A percentile compares a stretch with the other conserved stretches of the same genome.
Evolutionary conservation across 805 yeast species (phyloP).

Genomic region (Wickerhamomyces ciferrii): DNA sequence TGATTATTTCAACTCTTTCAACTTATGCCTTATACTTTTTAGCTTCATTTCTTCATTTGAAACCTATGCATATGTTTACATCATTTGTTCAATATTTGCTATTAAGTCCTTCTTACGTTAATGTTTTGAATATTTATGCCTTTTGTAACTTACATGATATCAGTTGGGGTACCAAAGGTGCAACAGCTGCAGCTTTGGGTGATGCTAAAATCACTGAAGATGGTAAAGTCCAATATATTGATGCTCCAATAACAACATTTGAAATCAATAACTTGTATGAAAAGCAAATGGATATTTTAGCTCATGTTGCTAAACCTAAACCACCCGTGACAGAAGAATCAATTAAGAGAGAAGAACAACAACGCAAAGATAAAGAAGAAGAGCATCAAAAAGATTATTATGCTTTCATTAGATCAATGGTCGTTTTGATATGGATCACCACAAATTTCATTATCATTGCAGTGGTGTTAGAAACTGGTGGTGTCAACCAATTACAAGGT

Average conservation of each 20-base stretch:
- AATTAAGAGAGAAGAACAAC: constrained; percentile 26
- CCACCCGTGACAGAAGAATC: constrained; percentile 23
- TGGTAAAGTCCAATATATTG: constrained; percentile 58
- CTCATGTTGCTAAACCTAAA: constrained; percentile 25
- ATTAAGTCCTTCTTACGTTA: constrained; percentile 84
- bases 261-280: constrained; percentile 76
- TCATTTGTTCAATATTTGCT: constrained; percentile 80
- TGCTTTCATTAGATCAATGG: constrained; percentile 84
- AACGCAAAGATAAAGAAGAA: constrained; percentile 28
- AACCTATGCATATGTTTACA: constrained; percentile 91
- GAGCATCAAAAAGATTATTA: constrained; percentile 75
- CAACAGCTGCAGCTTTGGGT: constrained; percentile 70
- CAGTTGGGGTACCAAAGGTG: constrained; percentile 97
- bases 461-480: constrained; percentile 81
- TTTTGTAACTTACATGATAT: constrained; percentile 95
- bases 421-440: constrained; percentile 85
- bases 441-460: constrained; percentile 81
- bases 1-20: constrained; percentile 78
- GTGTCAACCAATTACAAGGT: constrained; percentile 42
- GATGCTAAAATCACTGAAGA: constrained; percentile 67
- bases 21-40: constrained; percentile 78
- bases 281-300: constrained; percentile 55
- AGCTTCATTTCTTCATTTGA: constrained; percentile 76
- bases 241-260: constrained; percentile 67
- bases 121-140: constrained; percentile 89